Evolutionary conservation across 2,329 filamentous ascomycete genomes (phyloP), one percentile per base, ranked within the genome.

Genomic region (Dendrostoma leiphaemia): DNA sequence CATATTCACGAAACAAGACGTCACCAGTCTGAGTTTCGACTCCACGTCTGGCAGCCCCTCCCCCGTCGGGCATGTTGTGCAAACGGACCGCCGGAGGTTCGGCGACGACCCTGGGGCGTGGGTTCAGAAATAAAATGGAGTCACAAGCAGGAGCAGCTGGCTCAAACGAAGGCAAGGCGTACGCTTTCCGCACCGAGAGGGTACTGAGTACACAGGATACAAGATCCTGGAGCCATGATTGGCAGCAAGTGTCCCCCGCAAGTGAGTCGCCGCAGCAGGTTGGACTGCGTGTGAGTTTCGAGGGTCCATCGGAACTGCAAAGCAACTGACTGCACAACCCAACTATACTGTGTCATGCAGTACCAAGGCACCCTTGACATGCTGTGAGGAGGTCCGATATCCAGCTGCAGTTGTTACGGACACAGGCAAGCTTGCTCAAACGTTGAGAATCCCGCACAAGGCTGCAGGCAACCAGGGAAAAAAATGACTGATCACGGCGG

Each of bases 401-500:
- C 19, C 28, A 43, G 17, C 37, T 48, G 34, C 44, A 46, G 45
- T 23, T 44, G 34, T 34, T 40, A n/a, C 45, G 31, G 40, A 7
- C 8, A 40, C 40, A 38, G 28, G 19, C 15, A 32, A 37, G 29
- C 23, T 41, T 31, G 32, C 40, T 24, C 44, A 19, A 43, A 37
- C 48, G 37, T 44, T 32, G 29, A 48, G 47, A 35, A 32, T 3
- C 38, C 51, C 40, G 43, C 43, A 49, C 46, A 49, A 53, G 38
- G 19, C 54, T 49, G 50, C 50, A 56, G 50, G 48, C 56, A 55
- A 51, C 37, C 37, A 43, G 38, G n/a, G n/a, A 37, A 15, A 23
- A 24, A 44, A 51, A 58, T 58, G 56, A 58, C 31, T 51, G 44
- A 46, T 58, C 56, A 55, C 12, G 38, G 49, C 56, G 56, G 56